Evolutionary conservation across 2,329 filamentous ascomycete species (phyloP), one percentile per base, ranked within the genome.

Genomic region (Xylaria hypoxylon): DNA sequence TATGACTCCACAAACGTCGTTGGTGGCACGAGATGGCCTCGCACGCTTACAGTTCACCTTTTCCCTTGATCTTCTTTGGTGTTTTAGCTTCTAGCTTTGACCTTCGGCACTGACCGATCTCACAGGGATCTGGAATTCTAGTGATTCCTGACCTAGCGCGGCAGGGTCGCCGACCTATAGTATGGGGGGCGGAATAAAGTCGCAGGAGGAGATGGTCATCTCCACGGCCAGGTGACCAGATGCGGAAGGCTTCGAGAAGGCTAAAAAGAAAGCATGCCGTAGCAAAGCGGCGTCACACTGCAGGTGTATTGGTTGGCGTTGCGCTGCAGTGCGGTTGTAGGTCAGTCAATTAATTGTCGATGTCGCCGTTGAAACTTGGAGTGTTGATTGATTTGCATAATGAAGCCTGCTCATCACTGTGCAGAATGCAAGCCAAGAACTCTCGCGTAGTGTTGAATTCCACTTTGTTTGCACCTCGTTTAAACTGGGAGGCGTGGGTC

Each of bases 161-260:
- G 33, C 11, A 56, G 56, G 50, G 51, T 67, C 60, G 65, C 61
- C 66, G 59, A 57, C 66, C 55, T 64, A 62, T 51, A 24, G 15
- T 47, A 44, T 51, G 58, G 65, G 65, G 62, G 62, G 65, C 62
- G 62, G 63, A 65, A 64, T 62, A 19, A 59, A 65, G 59, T 68
- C 63, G 59, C 66, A 66, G 58, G 47, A 24, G 42, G 52, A 57
- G 55, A 65, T 75, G 73, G 73, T 70, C 70, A 60, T 68, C 62
- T 69, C 65, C 62, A 71, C 73, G 73, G 74, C 71, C 52, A 68
- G 71, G 69, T 57, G 53, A 56, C 73, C 69, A 44, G 61, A 73
- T 72, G 57, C 59, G 73, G 74, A 74, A 76, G 73, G 73, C 72
- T 76, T 76, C 74, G 70, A 75, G 74, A 76, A 76, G 65, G 63